These are phyloP conservation scores for Rusavskia elegans DNA, from an alignment of 495 filamentous ascomycete genomes.

Conservation along the genomic window DNA sequence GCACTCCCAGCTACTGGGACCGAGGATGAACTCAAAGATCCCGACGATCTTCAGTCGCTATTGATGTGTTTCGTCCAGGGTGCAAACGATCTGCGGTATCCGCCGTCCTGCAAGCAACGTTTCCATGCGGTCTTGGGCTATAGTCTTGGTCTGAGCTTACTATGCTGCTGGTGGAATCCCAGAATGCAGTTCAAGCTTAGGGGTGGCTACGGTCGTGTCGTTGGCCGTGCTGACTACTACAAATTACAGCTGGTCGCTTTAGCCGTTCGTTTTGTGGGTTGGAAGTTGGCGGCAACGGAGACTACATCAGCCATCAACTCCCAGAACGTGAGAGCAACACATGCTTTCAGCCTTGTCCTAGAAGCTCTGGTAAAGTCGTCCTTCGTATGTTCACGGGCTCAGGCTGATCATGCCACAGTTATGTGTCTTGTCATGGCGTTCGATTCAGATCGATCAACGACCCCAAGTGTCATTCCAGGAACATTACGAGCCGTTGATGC, in stretches of 20 bases:
- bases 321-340: slow-evolving; percentile 28
- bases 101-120: slow-evolving; percentile 18
- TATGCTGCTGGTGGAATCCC: slow-evolving; percentile 66
- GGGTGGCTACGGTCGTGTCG: slow-evolving; percentile 45
- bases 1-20: slow-evolving; percentile 11
- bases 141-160: slow-evolving; percentile 34
- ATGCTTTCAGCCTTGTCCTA: slow-evolving; percentile 39
- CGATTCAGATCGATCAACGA: slow-evolving; percentile 35
- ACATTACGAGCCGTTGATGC: slow-evolving; percentile 20
- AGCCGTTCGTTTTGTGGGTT: slow-evolving; percentile 37
- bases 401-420: slow-evolving; percentile 16
- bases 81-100: slow-evolving; percentile 11
- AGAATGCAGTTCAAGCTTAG: slow-evolving; percentile 46
- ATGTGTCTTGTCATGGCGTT: slow-evolving; percentile 33
- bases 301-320: slow-evolving; percentile 28
- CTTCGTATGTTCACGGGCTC: not conserved
- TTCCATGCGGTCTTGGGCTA: slow-evolving; percentile 23
- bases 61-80: slow-evolving; percentile 19
- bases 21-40: slow-evolving; percentile 5
- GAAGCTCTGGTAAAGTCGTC: slow-evolving; percentile 35
- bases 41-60: slow-evolving; percentile 5
- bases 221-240: slow-evolving; percentile 53
- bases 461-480: slow-evolving; percentile 42
- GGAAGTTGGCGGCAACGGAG: slow-evolving; percentile 27
- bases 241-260: slow-evolving; percentile 47